phyloP scores from a whole-genome alignment of 805 yeast genomes.

The Pichia sporocuriosa region DNA sequence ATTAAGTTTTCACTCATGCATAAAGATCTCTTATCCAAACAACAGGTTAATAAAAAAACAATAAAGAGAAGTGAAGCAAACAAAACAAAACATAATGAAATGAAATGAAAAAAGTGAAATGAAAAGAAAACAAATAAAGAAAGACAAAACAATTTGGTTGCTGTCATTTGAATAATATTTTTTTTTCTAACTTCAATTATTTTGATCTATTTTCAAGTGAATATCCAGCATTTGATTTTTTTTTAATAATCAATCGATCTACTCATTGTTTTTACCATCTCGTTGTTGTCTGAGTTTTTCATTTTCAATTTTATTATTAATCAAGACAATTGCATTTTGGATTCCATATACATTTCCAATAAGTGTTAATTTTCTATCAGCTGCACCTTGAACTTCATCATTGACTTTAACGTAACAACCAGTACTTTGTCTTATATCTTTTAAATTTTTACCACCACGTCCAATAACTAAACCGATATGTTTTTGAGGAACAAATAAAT shows the following conservation, averaged over 20 bases:
- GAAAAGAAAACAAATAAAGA: background rate
- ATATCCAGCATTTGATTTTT: no score
- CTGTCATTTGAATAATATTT: no score
- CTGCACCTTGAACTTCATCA: conserved; percentile 45
- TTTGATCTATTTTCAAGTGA: no score
- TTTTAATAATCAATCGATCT: background rate
- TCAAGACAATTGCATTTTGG: conserved; percentile 64
- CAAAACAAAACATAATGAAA: no score
- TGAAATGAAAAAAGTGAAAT: background rate
- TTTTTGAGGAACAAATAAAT: conserved; percentile 66
- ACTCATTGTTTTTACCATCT: conserved; percentile 14
- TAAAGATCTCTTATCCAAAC: no score
- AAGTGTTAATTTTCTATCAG: conserved; percentile 59
- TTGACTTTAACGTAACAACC: conserved; percentile 73
- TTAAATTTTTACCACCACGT: conserved; percentile 76
- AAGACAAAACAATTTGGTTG: conserved; percentile 1
- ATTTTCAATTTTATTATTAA: conserved; percentile 62
- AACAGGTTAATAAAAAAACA: no score
- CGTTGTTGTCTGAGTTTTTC: conserved; percentile 40
- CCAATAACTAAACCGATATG: conserved; percentile 84
- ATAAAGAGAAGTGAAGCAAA: no score
- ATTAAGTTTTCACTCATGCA: no score
- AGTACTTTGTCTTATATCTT: conserved; percentile 65
- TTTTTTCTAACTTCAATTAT: no score
- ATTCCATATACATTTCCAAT: conserved; percentile 63